Base-by-base conservation (phyloP, 148 eudicot species). In the Heliosperma pusillum region DNA sequence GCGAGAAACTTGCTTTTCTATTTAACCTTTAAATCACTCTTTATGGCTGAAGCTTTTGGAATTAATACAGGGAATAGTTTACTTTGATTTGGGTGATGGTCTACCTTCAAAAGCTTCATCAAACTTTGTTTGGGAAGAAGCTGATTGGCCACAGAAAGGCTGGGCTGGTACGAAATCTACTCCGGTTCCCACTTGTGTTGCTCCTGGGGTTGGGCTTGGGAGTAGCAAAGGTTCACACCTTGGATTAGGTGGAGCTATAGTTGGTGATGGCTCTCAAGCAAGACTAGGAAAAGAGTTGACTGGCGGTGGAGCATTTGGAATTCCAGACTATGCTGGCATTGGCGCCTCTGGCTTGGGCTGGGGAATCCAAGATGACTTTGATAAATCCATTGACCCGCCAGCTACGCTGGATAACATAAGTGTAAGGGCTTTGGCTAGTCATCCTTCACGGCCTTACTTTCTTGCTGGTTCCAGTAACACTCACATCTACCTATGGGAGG, bases 401-500 rank as follows among this genome's bases (percentile, higher is more conserved):
- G 97, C 97, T 61, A 89, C 97, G 62, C 72, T 88, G 82, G 87
- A 88, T 62, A 89, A 83, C 75, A 80, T 90, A 65, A 83, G 80
- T 77, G 89, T 97, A 44, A 88, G 83, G 76, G 86, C 97, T 40
- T 87, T 96, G 71, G 89, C 97, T 40, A 84, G 90, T 81, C 99
- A 96, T 82, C 99, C 99, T 79, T 90, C 91, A 58, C 85, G 91
- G 87, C 93, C 97, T 77, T 81, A 86, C 78, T 96, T 96, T 79
- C 88, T 96, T 82, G 97, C 85, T 83, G 99, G 99, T 74, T 96
- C 97, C 65, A 86, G 89, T 84, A 90, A 90, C 78, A 90, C 97
- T 64, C 99, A 89, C 73, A 75, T 85, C 75, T 92, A 96, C 86
- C 75, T 96, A 62, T 96, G 99, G 99, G 97, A 96, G 97, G 99